phyloP scores from a whole-genome alignment of 164 flowering plant species.

The Cinnamomum micranthum region DNA sequence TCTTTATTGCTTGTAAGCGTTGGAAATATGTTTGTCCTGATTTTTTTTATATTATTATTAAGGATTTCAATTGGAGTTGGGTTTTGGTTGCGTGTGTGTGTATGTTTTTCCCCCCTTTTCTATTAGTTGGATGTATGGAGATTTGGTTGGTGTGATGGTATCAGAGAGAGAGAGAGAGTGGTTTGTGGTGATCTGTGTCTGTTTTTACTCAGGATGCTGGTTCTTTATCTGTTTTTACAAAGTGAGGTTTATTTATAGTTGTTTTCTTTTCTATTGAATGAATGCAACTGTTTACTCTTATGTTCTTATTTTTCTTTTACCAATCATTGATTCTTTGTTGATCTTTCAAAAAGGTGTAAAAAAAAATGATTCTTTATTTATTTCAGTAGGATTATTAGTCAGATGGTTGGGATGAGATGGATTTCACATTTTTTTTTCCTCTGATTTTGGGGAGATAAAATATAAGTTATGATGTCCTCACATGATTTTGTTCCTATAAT shows the following conservation, averaged over 20 bases:
- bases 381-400: not conserved
- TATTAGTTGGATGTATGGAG: not conserved
- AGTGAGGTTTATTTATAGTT: not conserved
- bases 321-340: not conserved
- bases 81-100: too few relatives aligned
- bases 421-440: not conserved
- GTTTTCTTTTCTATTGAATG: not conserved
- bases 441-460: too few relatives aligned
- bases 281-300: not conserved
- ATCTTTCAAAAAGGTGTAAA: not conserved
- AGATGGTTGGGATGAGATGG: not conserved
- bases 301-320: not conserved
- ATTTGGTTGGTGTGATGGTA: too few relatives aligned
- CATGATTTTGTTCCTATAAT: too few relatives aligned
- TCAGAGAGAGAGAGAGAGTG: not conserved
- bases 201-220: too few relatives aligned
- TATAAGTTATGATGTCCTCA: too few relatives aligned
- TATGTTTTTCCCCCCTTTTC: not conserved
- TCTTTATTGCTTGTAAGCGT: too few relatives aligned
- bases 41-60: too few relatives aligned
- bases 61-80: too few relatives aligned
- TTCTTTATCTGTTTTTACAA: not conserved
- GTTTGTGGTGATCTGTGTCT: not conserved
- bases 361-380: not conserved
- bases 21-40: too few relatives aligned